Base-by-base conservation (phyloP, 768 basidiomycete genomes). In the Suillus luteus region DNA sequence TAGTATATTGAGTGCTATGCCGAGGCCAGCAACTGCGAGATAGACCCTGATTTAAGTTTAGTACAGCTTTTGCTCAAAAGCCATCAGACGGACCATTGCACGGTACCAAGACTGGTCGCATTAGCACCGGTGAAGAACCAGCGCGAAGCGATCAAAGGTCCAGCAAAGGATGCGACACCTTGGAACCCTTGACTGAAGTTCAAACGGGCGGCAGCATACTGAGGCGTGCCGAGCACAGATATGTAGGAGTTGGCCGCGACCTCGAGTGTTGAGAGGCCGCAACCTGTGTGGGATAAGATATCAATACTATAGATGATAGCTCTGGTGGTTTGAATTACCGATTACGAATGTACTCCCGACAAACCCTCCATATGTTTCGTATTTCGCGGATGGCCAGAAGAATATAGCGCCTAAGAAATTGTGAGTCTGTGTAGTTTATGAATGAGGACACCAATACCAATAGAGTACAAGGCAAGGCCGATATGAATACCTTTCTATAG, bases 211-310 rank as follows among this genome's bases (percentile, higher is more conserved):
- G 89, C 88, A 55, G 90, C 90, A 72, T 87, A 87, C 68, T 86
- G 85, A 33, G 86, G 86, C 3, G 84, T 78, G 51, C 88, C 88
- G 58, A 90, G 77, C 41, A 90, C 86, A 19, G 89, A 76, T 66
- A 91, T 88, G 75, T 92, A 91, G n/a, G 89, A 89, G 76, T 92
- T 92, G 49, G 90, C 91, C 1, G 90, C 86, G 19, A 90, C 88
- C 74, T 89, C 87, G 51, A 90, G 78, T 37, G 85, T 83, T 11
- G 84, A 80, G 8, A 92, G 81, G 46, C 91, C 91, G 66, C 86
- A 88, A 2, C 86, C 85, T 58, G 24, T 8, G 40, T 8, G 43
- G 2, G 41, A 35, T 10, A 49, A 5, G 27, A 33, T n/a, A 49
- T 33, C 12, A 14, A 31, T 11, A 37, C 5, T 7, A 52, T 11